phyloP scores from a whole-genome alignment of 2,329 filamentous ascomycete genomes.

The Tolypocladium paradoxum region DNA sequence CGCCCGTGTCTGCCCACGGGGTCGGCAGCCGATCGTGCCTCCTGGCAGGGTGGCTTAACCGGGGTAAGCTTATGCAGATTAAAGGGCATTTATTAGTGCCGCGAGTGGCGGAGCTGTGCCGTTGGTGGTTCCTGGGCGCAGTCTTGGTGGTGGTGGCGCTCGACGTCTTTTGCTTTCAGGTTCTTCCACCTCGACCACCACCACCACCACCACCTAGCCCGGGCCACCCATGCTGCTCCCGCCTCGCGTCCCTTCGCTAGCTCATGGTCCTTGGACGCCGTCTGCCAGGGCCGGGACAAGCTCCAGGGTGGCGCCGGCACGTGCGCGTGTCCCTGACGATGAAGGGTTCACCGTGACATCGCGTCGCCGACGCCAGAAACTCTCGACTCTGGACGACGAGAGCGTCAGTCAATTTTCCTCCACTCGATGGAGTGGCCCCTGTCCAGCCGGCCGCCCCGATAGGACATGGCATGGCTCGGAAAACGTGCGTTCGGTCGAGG shows the following conservation, averaged over 20 bases:
- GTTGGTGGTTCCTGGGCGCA: not conserved
- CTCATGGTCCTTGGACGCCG: too few species aligned
- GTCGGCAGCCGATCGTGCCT: not conserved
- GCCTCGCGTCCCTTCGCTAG: too few species aligned
- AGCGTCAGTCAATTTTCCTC: not conserved
- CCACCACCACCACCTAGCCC: not conserved
- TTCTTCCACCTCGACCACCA: not conserved
- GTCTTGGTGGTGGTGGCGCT: not conserved
- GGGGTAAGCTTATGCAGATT: not conserved
- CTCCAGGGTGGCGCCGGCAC: not conserved
- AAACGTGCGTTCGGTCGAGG: not conserved
- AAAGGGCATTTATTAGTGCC: not conserved
- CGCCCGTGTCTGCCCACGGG: not conserved
- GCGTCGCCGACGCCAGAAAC: not conserved
- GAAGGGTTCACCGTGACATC: constrained; percentile 2
- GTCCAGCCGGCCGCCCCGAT: not conserved
- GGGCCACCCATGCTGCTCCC: not conserved
- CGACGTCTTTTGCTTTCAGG: not conserved
- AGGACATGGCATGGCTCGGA: not conserved
- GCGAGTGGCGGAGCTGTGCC: not conserved
- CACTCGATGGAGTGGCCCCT: not conserved
- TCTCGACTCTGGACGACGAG: not conserved
- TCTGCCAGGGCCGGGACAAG: not conserved
- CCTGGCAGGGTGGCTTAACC: not conserved
- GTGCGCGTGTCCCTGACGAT: constrained; percentile 1